Base-by-base conservation (phyloP, 108 stramenopile genomes). In the Skeletonema costatum region DNA sequence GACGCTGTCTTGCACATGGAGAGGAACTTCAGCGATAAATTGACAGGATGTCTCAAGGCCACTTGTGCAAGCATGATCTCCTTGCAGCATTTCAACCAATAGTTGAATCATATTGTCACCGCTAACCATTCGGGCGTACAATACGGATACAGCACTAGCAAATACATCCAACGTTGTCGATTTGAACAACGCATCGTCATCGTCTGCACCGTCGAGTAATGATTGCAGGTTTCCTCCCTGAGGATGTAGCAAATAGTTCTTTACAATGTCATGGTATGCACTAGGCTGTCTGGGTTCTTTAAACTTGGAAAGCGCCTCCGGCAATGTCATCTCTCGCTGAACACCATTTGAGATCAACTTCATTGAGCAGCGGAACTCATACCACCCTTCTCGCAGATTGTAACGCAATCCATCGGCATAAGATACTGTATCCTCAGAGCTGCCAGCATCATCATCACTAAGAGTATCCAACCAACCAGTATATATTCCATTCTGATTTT, bases 371-470 rank as follows among this genome's bases (percentile, higher is more conserved):
- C 83, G 76, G 66, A 90, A 95, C 42, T 93, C 89, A 78, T 93
- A 95, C 94, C 94, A 95, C 14, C 89, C 89, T 51, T 87, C 62
- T 2, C 68, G 60, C 29, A 92, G 67, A 75, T 95, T 85, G 80
- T 92, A 92, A 3, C 69, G 70, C 69, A 95, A 48, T 12, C 88
- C 88, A 85, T 95, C 94, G 2, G 92, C 94, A 82, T 95, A 95
- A 13, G 70, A 66, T 5, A 74, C 73, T 21, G 68, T 70, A 25
- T 80, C 60, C 31, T 73, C 67, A 1, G 60, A 25, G 25, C 31
- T 46, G 46, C 51, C 51, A 19, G 50, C 19, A 60, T 25, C 64
- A 9, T 25, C 39, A 6, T 31, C 32, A 32, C 30, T 9, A 12
- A 66, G 29, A 12, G 36, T 60, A 65, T 92, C 91, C 58, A 92